Percentiles rank a stretch among this genome's conserved stretches.
Conservation (phyloP, 148 eudicot genomes). For the Pharnaceum exiguum region DNA sequence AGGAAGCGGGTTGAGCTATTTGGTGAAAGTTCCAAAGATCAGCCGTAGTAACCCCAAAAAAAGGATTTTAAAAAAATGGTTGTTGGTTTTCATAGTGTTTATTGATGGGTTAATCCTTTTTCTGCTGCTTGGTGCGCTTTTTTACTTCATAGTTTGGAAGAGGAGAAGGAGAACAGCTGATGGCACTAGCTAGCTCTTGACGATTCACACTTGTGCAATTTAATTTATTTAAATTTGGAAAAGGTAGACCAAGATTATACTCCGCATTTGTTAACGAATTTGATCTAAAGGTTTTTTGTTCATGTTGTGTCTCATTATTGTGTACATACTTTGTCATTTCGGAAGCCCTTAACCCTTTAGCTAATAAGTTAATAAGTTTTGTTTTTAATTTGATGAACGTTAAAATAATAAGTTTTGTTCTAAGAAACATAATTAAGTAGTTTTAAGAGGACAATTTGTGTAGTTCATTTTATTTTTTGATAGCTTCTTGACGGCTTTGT, state of each 20-base stretch:
- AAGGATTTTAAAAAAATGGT: conserved; percentile 64
- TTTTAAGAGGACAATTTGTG: too few relatives aligned
- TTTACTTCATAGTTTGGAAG: conserved; percentile 56
- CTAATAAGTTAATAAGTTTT: too few relatives aligned
- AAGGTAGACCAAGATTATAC: neutral
- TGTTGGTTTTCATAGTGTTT: conserved; percentile 48
- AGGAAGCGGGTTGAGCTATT: conserved; percentile 33
- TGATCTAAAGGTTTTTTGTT: too few relatives aligned
- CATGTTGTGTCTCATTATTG: too few relatives aligned
- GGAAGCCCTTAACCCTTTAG: too few relatives aligned
- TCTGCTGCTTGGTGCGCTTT: conserved; percentile 53
- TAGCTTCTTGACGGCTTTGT: too few relatives aligned
- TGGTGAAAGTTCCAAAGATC: conserved; percentile 71
- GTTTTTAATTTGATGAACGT: too few relatives aligned
- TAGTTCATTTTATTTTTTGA: too few relatives aligned
- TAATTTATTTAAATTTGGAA: neutral
- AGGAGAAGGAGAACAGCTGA: conserved; percentile 37
- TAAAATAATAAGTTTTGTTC: too few relatives aligned
- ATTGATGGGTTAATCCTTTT: conserved; percentile 64
- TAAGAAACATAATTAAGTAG: too few relatives aligned
- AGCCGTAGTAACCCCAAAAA: conserved; percentile 21
- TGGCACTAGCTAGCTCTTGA: conserved; percentile 15
- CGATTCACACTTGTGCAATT: neutral
- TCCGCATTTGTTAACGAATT: too few relatives aligned
- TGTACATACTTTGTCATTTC: too few relatives aligned